Evolutionary conservation across 1,139 yeast genomes (phyloP).

Genomic region (Candida glucosophila): DNA sequence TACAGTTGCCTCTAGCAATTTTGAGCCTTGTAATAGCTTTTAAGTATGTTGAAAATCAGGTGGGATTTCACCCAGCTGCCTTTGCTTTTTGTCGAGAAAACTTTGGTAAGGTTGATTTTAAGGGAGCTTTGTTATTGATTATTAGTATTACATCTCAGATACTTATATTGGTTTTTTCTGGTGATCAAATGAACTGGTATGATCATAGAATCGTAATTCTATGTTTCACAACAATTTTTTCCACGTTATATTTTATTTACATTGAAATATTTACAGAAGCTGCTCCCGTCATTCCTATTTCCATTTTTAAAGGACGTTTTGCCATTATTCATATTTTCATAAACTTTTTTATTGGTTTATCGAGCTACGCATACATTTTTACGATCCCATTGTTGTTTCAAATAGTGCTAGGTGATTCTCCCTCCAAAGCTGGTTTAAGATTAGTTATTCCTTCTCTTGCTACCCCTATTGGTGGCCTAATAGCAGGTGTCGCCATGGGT

Average conservation of each 20-base stretch:
- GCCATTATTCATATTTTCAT: conserved; percentile 17
- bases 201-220: conserved; percentile 8
- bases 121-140: conserved; percentile 13
- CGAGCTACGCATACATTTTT: conserved; percentile 29
- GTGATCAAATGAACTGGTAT: conserved; percentile 14
- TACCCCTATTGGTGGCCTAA: conserved; percentile 31
- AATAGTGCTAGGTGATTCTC: conserved; percentile 17
- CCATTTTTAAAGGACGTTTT: conserved; percentile 14
- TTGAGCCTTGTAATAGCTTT: conserved; percentile 13
- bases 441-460: conserved; percentile 29
- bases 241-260: conserved; percentile 8
- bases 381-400: conserved; percentile 32
- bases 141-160: conserved; percentile 20
- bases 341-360: conserved; percentile 28
- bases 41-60: conserved; percentile 10
- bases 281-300: conserved; percentile 28
- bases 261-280: conserved; percentile 22
- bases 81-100: no score
- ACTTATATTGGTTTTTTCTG: conserved; percentile 18
- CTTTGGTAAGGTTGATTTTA: conserved; percentile 14
- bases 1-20: conserved; percentile 10
- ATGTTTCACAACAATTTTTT: conserved; percentile 7
- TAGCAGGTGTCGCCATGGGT: conserved; percentile 27
- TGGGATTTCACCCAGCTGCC: no score
- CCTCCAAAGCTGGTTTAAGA: conserved; percentile 21